These are phyloP conservation scores for Colletotrichum destructivum DNA, from an alignment of 2,329 filamentous ascomycete species.

Conservation along the genomic window DNA sequence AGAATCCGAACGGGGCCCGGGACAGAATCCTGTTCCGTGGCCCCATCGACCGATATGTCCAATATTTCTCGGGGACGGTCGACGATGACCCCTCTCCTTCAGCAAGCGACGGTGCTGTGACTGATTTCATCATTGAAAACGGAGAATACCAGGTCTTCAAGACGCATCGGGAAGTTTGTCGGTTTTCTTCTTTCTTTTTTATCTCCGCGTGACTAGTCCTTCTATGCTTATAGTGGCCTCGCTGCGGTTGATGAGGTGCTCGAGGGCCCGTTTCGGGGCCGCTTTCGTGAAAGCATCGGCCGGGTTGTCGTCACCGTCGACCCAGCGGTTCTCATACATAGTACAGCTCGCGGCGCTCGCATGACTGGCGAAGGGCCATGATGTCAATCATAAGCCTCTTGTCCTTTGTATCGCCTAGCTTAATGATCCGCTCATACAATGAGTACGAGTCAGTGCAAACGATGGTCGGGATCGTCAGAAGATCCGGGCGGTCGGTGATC, in stretches of 20 bases:
- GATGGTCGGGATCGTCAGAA: neutral
- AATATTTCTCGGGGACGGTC: too few relatives aligned
- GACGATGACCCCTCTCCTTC: too few relatives aligned
- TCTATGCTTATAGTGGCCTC: neutral
- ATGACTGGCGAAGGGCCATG: constrained; percentile 41
- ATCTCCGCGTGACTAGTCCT: neutral
- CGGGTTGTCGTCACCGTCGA: constrained; percentile 5
- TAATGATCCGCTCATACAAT: constrained; percentile 43
- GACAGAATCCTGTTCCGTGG: too few relatives aligned
- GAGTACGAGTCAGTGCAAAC: constrained; percentile 42
- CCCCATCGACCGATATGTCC: too few relatives aligned
- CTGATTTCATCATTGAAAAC: too few relatives aligned
- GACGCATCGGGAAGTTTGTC: too few relatives aligned
- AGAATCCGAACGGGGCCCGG: too few relatives aligned
- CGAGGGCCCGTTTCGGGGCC: neutral
- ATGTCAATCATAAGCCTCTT: constrained; percentile 45
- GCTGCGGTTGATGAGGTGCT: neutral
- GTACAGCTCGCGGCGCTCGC: constrained; percentile 38
- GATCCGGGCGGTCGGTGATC: neutral
- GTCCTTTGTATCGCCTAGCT: constrained; percentile 41
- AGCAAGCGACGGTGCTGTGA: too few relatives aligned
- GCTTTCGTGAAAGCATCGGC: neutral
- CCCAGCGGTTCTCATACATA: constrained; percentile 38
- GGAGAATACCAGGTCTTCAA: too few relatives aligned
- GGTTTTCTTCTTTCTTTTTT: too few relatives aligned